These are phyloP conservation scores for Chlorella variabilis DNA, from an alignment of 163 green algal genomes.

Conservation along the genomic window DNA sequence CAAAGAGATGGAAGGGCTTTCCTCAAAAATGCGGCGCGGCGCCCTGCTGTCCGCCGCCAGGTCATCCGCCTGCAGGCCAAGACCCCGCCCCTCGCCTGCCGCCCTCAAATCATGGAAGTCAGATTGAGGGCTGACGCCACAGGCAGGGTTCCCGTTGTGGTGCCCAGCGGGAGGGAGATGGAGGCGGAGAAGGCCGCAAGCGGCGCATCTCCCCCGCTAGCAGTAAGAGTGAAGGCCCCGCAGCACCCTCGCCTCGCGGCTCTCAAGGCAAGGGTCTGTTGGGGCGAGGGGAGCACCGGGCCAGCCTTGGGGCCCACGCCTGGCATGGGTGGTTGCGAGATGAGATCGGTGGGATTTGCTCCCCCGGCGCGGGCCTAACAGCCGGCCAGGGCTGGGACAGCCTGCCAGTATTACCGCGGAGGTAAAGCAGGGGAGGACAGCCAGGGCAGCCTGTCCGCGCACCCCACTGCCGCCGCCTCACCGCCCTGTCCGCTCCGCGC, in stretches of 20 bases:
- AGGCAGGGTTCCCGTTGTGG: not conserved
- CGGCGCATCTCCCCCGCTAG: not conserved
- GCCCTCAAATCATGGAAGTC: constrained; percentile 36
- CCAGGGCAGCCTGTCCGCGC: too few species aligned
- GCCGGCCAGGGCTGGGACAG: too few species aligned
- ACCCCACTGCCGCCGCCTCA: too few species aligned
- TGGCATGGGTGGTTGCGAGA: constrained; percentile 2
- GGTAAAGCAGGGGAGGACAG: too few species aligned
- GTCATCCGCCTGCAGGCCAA: too few species aligned
- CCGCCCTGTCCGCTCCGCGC: too few species aligned
- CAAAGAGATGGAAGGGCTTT: too few species aligned
- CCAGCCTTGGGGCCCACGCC: not conserved
- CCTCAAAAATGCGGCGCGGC: too few species aligned
- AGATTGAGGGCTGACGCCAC: constrained; percentile 31
- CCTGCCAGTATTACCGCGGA: too few species aligned
- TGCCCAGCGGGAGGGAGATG: not conserved
- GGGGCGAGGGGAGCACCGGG: not conserved
- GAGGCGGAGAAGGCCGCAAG: not conserved
- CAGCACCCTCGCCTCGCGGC: constrained; percentile 38
- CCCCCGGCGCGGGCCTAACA: too few species aligned
- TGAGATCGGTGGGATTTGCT: not conserved
- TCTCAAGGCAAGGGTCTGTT: constrained; percentile 36
- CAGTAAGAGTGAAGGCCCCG: not conserved
- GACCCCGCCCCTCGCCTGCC: too few species aligned
- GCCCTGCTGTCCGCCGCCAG: too few species aligned